These are phyloP conservation scores for Candida fluviatilis DNA, from an alignment of 805 yeast species.

Conservation along the genomic window DNA sequence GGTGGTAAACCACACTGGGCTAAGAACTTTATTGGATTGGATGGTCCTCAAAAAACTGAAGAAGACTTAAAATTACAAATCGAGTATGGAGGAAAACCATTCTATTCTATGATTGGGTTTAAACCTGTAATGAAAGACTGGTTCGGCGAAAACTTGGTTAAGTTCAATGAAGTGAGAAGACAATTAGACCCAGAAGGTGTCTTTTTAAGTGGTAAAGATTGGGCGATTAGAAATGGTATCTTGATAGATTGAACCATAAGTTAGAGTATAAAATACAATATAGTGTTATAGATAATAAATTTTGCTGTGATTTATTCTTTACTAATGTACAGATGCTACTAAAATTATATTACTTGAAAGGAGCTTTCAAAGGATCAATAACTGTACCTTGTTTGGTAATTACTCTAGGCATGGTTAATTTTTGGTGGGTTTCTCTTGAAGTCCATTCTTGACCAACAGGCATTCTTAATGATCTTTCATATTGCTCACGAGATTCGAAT, in stretches of 20 bases:
- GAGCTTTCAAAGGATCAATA: constrained; percentile 86
- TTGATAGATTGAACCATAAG: constrained; percentile 23
- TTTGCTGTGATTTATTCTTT: not conserved
- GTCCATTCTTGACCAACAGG: constrained; percentile 99
- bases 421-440: constrained; percentile 80
- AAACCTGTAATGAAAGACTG: constrained; percentile 64
- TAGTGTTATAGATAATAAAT: not conserved
- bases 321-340: constrained; percentile 1
- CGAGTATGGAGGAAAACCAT: constrained; percentile 42
- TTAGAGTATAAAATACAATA: not conserved
- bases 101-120: constrained; percentile 77
- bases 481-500: constrained; percentile 88
- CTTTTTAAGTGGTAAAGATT: constrained; percentile 69
- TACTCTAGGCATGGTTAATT: constrained; percentile 83
- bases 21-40: constrained; percentile 75
- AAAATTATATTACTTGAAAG: constrained; percentile 50
- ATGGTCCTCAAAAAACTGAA: constrained; percentile 29
- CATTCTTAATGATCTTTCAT: constrained; percentile 88
- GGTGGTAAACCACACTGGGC: constrained; percentile 99
- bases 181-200: constrained; percentile 78
- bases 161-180: constrained; percentile 60
- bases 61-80: constrained; percentile 38
- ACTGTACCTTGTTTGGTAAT: constrained; percentile 83
- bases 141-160: constrained; percentile 69
- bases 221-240: constrained; percentile 83